Evolutionary conservation across 75 land plant species (phyloP), one percentile per base, ranked within the genome.

Genomic region (Pinus albicaulis): DNA sequence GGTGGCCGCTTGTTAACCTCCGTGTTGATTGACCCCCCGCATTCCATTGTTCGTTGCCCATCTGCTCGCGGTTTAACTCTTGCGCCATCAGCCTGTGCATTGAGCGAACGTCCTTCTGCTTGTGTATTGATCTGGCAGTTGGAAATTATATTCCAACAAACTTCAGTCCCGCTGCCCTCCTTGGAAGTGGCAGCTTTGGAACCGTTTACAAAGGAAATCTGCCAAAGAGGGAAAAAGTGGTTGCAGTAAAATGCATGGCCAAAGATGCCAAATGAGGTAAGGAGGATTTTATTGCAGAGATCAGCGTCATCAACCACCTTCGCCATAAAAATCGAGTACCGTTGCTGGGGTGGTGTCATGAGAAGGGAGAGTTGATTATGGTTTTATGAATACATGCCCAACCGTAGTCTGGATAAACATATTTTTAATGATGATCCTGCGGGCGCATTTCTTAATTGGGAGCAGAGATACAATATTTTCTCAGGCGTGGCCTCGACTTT

Each of bases 171-270:
- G 72, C 66, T 0, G 62, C 79, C 14, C 59, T 84, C 17, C 85
- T 90, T 55, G 92, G 92, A 4, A 71, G 57, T 0, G 92, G 89
- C 12, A 89, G 86, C 0, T 90, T 85, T 59, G 92, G 92, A 15
- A 80, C 72, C 58, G 83, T 90, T 17, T 80, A 83, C 79, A 85
- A 80, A 60, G 87, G 86, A 19, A 82, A 55, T 14, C 55, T 89
- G 14, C n/a, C 57, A 0, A 28, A 59, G 23, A 53, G 65, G n/a
- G n/a, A 70, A 2, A 22, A 48, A 0, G 11, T 5, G 23, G 74
- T 85, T 0, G 91, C 91, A 12, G 88, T 89, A n/a, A 89, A 89
- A 59, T 72, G 74, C 52, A 68, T 85, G 4, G 7, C 77, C 24
- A 74, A 76, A n/a, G 86, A 76, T 56, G 82, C 82, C 17, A 77